These are phyloP conservation scores for Suillus tomentosus DNA, from an alignment of 768 basidiomycete genomes.

Conservation along the genomic window DNA sequence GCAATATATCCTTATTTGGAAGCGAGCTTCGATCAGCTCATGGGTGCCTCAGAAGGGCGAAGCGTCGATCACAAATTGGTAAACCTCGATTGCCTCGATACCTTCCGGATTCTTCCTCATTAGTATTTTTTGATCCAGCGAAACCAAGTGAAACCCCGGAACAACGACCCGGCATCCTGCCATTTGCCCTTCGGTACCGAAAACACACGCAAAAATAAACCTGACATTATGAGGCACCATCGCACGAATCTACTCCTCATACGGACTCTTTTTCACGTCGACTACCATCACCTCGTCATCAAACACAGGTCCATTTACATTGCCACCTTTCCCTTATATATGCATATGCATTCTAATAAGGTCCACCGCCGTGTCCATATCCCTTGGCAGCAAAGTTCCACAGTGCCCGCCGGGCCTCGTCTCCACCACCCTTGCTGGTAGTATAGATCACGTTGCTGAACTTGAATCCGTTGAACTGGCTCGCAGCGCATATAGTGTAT, in stretches of 20 bases:
- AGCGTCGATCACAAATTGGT: constrained; percentile 19
- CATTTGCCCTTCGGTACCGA: constrained; percentile 5
- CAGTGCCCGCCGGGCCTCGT: constrained; percentile 56
- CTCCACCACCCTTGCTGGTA: constrained; percentile 53
- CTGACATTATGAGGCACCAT: not conserved
- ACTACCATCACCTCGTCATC: constrained; percentile 3
- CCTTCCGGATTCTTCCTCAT: constrained; percentile 11
- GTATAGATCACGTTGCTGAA: constrained; percentile 81
- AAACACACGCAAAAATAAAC: constrained; percentile 8
- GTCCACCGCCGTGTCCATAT: constrained; percentile 35
- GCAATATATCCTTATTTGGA: constrained; percentile 18
- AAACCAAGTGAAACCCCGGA: constrained; percentile 10
- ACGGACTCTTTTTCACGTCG: not conserved
- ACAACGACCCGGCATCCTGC: constrained; percentile 4
- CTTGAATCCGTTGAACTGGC: constrained; percentile 92
- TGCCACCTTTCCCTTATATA: not conserved
- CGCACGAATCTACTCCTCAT: not conserved
- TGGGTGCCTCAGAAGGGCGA: constrained; percentile 22
- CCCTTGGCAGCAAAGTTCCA: constrained; percentile 48
- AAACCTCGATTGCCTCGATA: constrained; percentile 20
- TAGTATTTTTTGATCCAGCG: constrained; percentile 9
- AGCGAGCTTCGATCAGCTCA: constrained; percentile 20
- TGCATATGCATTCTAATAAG: constrained; percentile 7
- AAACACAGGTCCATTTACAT: not conserved
- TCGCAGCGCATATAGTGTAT: constrained; percentile 97